Evolutionary conservation across 345 rosid species (phyloP), one percentile per base, ranked within the genome.

Genomic region (Psidium guajava): DNA sequence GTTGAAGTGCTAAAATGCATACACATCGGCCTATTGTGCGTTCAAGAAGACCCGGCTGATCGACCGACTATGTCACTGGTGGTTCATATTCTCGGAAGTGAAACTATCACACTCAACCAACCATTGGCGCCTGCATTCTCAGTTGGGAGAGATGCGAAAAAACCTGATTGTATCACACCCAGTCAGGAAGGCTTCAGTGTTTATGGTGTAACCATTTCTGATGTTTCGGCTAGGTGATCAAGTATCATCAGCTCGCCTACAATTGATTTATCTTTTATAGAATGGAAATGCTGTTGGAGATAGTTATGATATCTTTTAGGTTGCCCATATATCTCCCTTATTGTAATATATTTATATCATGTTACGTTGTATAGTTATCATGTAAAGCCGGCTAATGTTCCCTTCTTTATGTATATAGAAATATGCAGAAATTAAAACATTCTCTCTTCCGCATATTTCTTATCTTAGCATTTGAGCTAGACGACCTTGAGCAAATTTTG

Each of bases 121-220:
- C 92, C 92, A 81, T 20, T 54, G 9, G 18, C 84, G 6, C 91
- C 91, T 8, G 85, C 91, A 61, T 90, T 85, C 58, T 84, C 82
- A 6, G 69, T 87, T 2, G 86, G 86, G 24, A 58, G 74, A 32
- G 32, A n/a, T 12, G 32, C 13, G 7, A 58, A 6, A n/a, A 5
- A 40, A 12, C 64, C 25, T 6, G 0, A 25, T 25, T 12, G 32
- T 11, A n/a, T 58, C 27, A 7, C 1, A 11, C 32, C n/a, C 12
- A 25, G 12, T 58, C 64, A n/a, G 5, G 5, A 58, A 5, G 15
- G 1, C 27, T n/a, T 27, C 32, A n/a, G 16, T 11, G 2, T 25
- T 6, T 11, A 58, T 58, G 64, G 27, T 4, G 64, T 5, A 58
- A 58, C 32, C 3, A 6, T 58, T 58, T 25, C 3, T 11, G 32